phyloP scores from a whole-genome alignment of 2,329 filamentous ascomycete species.

The Leptoxyphium fumago region DNA sequence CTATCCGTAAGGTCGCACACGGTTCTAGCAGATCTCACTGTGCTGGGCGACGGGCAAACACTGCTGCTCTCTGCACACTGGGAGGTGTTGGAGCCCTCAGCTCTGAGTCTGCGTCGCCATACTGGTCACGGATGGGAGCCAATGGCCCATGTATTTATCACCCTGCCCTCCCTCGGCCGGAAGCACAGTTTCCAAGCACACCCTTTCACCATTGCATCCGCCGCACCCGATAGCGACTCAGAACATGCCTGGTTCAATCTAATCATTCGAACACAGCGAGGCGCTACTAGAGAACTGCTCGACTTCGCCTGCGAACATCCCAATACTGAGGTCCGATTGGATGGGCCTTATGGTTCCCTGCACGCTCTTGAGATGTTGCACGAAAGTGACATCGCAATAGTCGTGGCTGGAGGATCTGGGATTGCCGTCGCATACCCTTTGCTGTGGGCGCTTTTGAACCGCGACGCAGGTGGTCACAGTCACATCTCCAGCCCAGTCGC shows the following conservation, averaged over 20 bases:
- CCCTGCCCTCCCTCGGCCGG: constrained; percentile 39
- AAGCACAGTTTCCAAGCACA: constrained; percentile 45
- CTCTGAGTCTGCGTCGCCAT: constrained; percentile 8
- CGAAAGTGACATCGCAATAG: constrained; percentile 33
- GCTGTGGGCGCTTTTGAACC: constrained; percentile 29
- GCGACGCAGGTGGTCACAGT: constrained; percentile 1
- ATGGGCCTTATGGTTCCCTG: constrained; percentile 49
- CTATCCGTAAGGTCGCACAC: constrained; percentile 36
- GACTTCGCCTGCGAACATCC: constrained; percentile 32
- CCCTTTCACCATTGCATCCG: constrained; percentile 52
- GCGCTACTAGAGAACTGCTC: constrained; percentile 45
- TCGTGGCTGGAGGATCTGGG: constrained; percentile 50
- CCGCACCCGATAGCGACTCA: constrained; percentile 29
- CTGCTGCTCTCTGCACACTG: constrained; percentile 34
- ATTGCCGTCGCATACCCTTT: constrained; percentile 51
- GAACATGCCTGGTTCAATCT: constrained; percentile 40
- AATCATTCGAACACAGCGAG: constrained; percentile 44
- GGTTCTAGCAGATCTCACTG: constrained; percentile 33
- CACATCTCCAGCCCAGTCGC: constrained; percentile 5
- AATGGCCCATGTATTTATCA: constrained; percentile 50
- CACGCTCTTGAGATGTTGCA: constrained; percentile 41
- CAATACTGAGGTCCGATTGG: constrained; percentile 37
- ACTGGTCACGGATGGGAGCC: constrained; percentile 42
- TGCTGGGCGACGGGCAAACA: constrained; percentile 44
- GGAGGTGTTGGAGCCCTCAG: constrained; percentile 15